A percentile compares a stretch with the other conserved stretches of the same genome.
These are phyloP conservation scores for Scutellaria minor DNA, from an alignment of 257 asterid genomes.

Conservation along the genomic window DNA sequence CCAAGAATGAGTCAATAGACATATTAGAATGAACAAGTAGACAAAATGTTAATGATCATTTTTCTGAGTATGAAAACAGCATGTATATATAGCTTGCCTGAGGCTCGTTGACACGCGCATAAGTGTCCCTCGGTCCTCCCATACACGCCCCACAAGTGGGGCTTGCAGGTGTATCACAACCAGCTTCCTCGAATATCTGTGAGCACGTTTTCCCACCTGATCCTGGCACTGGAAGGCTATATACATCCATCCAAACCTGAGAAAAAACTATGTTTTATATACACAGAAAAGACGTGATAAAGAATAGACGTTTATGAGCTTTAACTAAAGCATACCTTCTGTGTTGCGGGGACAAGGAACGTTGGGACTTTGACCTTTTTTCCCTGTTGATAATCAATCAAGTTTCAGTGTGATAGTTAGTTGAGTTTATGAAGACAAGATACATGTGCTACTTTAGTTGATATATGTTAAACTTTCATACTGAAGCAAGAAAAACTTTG, in stretches of 20 bases:
- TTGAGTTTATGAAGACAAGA: not conserved
- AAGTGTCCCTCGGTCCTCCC: slow-evolving; percentile 96
- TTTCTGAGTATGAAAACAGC: not conserved
- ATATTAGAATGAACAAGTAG: not conserved
- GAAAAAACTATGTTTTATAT: not conserved
- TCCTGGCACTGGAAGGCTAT: slow-evolving; percentile 90
- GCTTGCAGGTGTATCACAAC: slow-evolving; percentile 98
- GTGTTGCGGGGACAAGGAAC: slow-evolving; percentile 97
- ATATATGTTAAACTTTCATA: slow-evolving; percentile 34
- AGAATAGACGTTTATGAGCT: not conserved
- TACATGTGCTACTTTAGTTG: not conserved
- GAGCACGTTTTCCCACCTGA: slow-evolving; percentile 96
- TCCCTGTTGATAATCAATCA: slow-evolving; percentile 55
- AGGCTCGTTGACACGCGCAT: slow-evolving; percentile 94
- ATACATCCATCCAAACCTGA: slow-evolving; percentile 99
- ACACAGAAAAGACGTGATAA: not conserved
- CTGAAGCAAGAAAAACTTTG: slow-evolving; percentile 83
- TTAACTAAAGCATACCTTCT: slow-evolving; percentile 60
- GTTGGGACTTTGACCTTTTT: slow-evolving; percentile 97
- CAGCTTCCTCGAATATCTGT: slow-evolving; percentile 98
- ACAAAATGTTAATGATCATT: too few relatives aligned
- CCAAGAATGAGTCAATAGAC: not conserved
- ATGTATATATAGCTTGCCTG: slow-evolving; percentile 56
- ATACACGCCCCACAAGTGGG: slow-evolving; percentile 97
- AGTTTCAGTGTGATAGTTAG: too few relatives aligned